phyloP scores from a whole-genome alignment of 1,284 basidiomycete genomes.

The Caloboletus firmus region DNA sequence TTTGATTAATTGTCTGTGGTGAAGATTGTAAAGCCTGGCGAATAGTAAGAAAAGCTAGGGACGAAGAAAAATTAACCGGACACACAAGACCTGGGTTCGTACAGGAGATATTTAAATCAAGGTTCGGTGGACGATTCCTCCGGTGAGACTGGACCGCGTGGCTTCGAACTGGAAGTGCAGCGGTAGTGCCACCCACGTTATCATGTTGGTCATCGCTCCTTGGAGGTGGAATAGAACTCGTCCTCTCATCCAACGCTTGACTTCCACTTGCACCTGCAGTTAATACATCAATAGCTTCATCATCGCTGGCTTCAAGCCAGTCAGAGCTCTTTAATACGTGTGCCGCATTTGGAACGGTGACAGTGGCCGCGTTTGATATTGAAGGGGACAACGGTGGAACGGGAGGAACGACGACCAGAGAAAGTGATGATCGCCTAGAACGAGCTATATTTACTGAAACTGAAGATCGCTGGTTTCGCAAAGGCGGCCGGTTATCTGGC shows the following conservation, averaged over 20 bases:
- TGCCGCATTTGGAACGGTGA: constrained; percentile 9
- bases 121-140: constrained; percentile 59
- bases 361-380: constrained; percentile 22
- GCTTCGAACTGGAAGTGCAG: constrained; percentile 35
- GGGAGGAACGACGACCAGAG: constrained; percentile 61
- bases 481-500: constrained; percentile 21
- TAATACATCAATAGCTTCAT: constrained; percentile 78
- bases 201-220: constrained; percentile 20
- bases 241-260: constrained; percentile 76
- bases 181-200: constrained; percentile 8
- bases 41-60: constrained; percentile 61
- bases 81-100: constrained; percentile 37
- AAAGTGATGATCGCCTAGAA: constrained; percentile 45
- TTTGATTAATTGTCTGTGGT: constrained; percentile 28
- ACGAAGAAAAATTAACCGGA: constrained; percentile 56
- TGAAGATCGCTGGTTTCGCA: constrained; percentile 28
- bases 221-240: constrained; percentile 51
- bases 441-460: constrained; percentile 33
- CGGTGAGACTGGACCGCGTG: constrained; percentile 39
- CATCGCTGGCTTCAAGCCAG: constrained; percentile 72
- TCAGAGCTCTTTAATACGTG: constrained; percentile 55
- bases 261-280: constrained; percentile 77
- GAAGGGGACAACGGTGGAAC: constrained; percentile 41
- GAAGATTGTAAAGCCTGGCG: constrained; percentile 56
- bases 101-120: constrained; percentile 55